Percentiles rank a stretch among this genome's conserved stretches.
phyloP scores from a whole-genome alignment of 805 yeast genomes.

The Grigorovia yakushimaensis region DNA sequence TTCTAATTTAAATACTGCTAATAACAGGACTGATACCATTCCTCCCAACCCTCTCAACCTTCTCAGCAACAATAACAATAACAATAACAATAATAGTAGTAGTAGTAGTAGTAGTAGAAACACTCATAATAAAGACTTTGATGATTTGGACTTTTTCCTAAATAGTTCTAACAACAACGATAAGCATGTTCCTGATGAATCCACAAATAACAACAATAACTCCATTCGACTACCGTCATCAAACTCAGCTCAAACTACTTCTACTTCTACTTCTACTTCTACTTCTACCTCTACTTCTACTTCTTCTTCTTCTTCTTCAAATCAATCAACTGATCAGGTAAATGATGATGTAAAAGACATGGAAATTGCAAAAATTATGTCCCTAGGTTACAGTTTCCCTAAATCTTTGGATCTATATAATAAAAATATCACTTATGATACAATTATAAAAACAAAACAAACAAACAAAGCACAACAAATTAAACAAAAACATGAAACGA shows the following conservation, averaged over 20 bases:
- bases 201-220: not conserved
- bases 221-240: too few relatives aligned
- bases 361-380: slow-evolving; percentile 29
- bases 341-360: slow-evolving; percentile 28
- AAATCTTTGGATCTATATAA: slow-evolving; percentile 18
- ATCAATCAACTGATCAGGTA: not conserved
- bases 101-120: too few relatives aligned
- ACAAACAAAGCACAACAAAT: not conserved
- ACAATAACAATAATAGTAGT: too few relatives aligned
- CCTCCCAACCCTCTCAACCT: too few relatives aligned
- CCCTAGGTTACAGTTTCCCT: slow-evolving; percentile 19
- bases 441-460: slow-evolving; percentile 4
- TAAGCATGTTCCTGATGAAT: not conserved
- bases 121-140: slow-evolving; percentile 17
- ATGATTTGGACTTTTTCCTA: slow-evolving; percentile 11
- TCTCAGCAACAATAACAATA: too few relatives aligned
- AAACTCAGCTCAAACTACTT: too few relatives aligned
- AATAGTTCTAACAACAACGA: not conserved
- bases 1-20: too few relatives aligned
- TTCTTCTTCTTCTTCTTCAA: not conserved
- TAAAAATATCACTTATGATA: slow-evolving; percentile 20
- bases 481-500: not conserved
- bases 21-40: too few relatives aligned
- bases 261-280: too few relatives aligned
- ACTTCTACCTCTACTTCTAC: too few relatives aligned